These are phyloP conservation scores for Cardamine occulta DNA, from an alignment of 345 rosid species.

Conservation along the genomic window DNA sequence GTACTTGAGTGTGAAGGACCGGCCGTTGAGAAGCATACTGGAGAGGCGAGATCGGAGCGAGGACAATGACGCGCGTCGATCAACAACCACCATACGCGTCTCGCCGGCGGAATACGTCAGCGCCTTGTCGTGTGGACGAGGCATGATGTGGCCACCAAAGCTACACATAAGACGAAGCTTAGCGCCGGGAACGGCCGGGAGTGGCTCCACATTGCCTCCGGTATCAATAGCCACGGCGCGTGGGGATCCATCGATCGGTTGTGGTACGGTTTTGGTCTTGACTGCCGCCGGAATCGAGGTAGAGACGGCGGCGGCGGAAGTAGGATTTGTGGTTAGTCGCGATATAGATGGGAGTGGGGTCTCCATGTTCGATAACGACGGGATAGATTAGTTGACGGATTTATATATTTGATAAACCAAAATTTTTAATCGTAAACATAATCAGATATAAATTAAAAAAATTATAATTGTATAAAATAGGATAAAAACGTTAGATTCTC, in stretches of 20 bases:
- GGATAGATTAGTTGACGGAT: constrained; percentile 18
- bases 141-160: constrained; percentile 85
- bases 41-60: constrained; percentile 64
- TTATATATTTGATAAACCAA: constrained; percentile 24
- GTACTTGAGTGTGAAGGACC: constrained; percentile 75
- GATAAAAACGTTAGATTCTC: constrained; percentile 25
- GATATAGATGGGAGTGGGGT: constrained; percentile 39
- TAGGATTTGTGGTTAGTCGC: constrained; percentile 31
- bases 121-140: constrained; percentile 86
- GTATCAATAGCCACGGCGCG: constrained; percentile 42
- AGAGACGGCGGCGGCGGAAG: constrained; percentile 34
- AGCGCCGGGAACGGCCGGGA: constrained; percentile 60
- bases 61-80: constrained; percentile 65
- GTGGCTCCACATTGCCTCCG: constrained; percentile 50
- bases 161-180: constrained; percentile 92
- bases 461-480: neutral
- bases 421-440: neutral
- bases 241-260: constrained; percentile 60
- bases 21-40: constrained; percentile 61
- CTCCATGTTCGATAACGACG: constrained; percentile 41
- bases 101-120: constrained; percentile 80
- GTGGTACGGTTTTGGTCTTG: constrained; percentile 42
- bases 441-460: neutral
- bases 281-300: constrained; percentile 32
- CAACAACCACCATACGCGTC: constrained; percentile 64